Conservation (phyloP, 2,329 filamentous ascomycete genomes). For the Cladosporium sp. region DNA sequence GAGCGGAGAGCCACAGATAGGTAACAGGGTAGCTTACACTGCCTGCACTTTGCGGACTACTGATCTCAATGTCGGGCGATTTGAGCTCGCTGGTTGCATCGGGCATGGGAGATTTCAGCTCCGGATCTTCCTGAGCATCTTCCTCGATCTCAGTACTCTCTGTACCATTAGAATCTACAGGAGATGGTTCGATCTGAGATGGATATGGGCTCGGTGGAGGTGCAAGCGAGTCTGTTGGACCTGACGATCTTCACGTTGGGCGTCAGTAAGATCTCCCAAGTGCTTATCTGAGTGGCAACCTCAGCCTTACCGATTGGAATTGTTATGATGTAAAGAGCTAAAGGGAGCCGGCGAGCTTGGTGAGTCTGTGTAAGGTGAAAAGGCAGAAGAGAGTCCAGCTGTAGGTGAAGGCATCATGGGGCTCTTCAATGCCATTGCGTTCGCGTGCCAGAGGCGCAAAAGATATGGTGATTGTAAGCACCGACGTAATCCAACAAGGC, state of each 20-base stretch:
- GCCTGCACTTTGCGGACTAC: constrained; percentile 28
- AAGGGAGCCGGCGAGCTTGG: constrained; percentile 47
- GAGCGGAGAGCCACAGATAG: neutral
- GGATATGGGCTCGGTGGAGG: constrained; percentile 50
- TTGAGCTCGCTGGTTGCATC: constrained; percentile 18
- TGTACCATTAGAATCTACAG: constrained; percentile 80
- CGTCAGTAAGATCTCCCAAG: neutral
- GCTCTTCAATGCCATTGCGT: constrained; percentile 28
- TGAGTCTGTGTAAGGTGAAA: constrained; percentile 50
- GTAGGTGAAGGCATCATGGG: constrained; percentile 40
- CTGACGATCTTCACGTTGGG: constrained; percentile 39
- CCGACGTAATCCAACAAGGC: neutral
- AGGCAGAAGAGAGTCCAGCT: constrained; percentile 39
- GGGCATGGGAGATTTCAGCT: constrained; percentile 24
- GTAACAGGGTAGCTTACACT: constrained; percentile 26
- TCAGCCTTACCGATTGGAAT: constrained; percentile 32
- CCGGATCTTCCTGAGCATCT: constrained; percentile 61
- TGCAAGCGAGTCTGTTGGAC: constrained; percentile 44
- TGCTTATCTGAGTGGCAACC: neutral
- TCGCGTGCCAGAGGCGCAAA: neutral
- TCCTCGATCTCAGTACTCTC: constrained; percentile 82
- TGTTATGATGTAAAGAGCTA: constrained; percentile 35
- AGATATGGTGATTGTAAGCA: neutral
- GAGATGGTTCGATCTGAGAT: constrained; percentile 72
- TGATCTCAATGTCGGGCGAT: constrained; percentile 31